Evolutionary conservation across 345 rosid species (phyloP).

Genomic region (Limnanthes douglasii): DNA sequence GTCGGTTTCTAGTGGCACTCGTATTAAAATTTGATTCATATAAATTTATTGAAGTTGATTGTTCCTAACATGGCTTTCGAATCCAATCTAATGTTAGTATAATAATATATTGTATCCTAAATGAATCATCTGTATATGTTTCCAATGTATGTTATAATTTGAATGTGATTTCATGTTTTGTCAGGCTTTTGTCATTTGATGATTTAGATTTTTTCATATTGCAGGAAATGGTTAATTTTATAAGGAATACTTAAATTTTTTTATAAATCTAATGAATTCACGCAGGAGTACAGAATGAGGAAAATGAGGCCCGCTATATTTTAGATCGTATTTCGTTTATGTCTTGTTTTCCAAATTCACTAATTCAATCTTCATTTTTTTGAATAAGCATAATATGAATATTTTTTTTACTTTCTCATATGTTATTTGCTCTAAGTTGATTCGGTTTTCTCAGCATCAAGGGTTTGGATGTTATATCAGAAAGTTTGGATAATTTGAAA

Average conservation of each 20-base stretch:
- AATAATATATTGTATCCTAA: constrained; percentile 5
- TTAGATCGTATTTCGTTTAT: constrained; percentile 2
- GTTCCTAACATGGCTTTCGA: too few relatives aligned
- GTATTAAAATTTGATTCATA: constrained; percentile 94
- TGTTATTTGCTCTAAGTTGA: constrained; percentile 3
- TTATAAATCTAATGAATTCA: constrained; percentile 62
- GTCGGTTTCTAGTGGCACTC: constrained; percentile 60
- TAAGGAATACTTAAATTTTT: constrained; percentile 77
- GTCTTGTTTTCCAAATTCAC: constrained; percentile 1
- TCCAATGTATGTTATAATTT: too few relatives aligned
- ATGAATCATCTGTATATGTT: background rate
- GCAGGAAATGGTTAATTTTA: constrained; percentile 49
- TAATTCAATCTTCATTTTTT: too few relatives aligned
- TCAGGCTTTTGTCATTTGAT: too few relatives aligned
- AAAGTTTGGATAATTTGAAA: constrained; percentile 90
- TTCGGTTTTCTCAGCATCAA: constrained; percentile 52
- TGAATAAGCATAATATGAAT: background rate
- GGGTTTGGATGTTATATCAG: constrained; percentile 88
- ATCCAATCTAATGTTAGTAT: too few relatives aligned
- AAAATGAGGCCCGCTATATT: constrained; percentile 61
- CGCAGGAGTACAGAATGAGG: constrained; percentile 94
- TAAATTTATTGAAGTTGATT: constrained; percentile 13
- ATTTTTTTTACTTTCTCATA: background rate
- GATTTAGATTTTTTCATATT: too few relatives aligned
- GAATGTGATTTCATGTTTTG: too few relatives aligned